Evolutionary conservation across 495 filamentous ascomycete species (phyloP).

Genomic region (Clavariopsis aquatica): DNA sequence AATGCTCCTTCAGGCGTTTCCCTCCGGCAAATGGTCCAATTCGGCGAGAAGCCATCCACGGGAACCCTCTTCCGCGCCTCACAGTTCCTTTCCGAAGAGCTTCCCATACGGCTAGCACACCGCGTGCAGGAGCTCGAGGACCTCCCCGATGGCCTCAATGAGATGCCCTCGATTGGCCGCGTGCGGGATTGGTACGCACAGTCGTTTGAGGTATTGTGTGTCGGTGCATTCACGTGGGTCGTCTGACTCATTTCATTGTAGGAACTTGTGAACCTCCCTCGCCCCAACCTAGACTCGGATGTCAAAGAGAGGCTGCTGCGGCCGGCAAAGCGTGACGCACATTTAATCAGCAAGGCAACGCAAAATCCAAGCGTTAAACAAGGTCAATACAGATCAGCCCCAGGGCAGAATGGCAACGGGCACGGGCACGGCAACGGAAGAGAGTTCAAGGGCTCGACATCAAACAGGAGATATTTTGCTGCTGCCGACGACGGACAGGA

Average conservation of each 20-base stretch:
- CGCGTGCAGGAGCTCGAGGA: slow-evolving; percentile 89
- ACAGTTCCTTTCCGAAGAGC: slow-evolving; percentile 96
- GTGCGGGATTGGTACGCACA: slow-evolving; percentile 99
- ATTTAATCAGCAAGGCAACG: slow-evolving; percentile 77
- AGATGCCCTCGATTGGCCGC: slow-evolving; percentile 95
- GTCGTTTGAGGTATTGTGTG: slow-evolving; percentile 83
- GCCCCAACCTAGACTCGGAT: slow-evolving; percentile 73
- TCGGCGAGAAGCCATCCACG: slow-evolving; percentile 60
- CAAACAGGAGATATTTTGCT: slow-evolving; percentile 79
- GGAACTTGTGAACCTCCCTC: slow-evolving; percentile 86
- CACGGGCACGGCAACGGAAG: slow-evolving; percentile 52
- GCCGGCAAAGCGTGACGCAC: slow-evolving; percentile 62
- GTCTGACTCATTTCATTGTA: slow-evolving; percentile 44
- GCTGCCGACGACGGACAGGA: slow-evolving; percentile 83
- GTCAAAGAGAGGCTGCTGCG: slow-evolving; percentile 75
- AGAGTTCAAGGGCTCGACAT: slow-evolving; percentile 39
- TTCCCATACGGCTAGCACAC: slow-evolving; percentile 94
- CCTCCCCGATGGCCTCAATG: slow-evolving; percentile 94
- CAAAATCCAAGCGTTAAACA: slow-evolving; percentile 85
- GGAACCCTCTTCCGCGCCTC: slow-evolving; percentile 96
- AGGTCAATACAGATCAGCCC: slow-evolving; percentile 82
- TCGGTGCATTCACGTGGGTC: slow-evolving; percentile 32
- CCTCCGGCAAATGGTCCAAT: slow-evolving; percentile 98
- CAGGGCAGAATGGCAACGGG: slow-evolving; percentile 53
- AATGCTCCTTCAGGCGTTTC: slow-evolving; percentile 49